phyloP scores from a whole-genome alignment of 768 basidiomycete genomes.

The Rhizopogon salebrosus region DNA sequence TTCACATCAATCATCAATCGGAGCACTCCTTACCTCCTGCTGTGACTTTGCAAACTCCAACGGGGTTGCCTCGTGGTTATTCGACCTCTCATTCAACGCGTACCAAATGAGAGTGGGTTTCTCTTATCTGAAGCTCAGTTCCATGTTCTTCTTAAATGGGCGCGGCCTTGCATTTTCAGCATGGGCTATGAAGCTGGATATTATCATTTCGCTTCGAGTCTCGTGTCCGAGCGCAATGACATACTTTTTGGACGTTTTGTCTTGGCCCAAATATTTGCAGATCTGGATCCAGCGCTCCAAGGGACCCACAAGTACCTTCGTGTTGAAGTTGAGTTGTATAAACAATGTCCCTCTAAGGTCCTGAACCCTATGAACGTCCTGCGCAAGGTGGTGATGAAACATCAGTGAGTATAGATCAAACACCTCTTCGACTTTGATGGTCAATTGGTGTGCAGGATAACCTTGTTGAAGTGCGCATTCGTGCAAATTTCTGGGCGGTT shows the following conservation, averaged over 20 bases:
- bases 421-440: neutral
- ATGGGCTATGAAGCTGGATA: neutral
- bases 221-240: neutral
- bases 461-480: conserved; percentile 23
- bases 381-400: neutral
- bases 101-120: too few relatives aligned
- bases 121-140: too few relatives aligned
- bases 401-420: neutral
- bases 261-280: neutral
- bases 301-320: neutral
- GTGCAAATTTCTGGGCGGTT: conserved; percentile 27
- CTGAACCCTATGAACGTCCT: neutral
- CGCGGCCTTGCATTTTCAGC: neutral
- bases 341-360: neutral
- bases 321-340: neutral
- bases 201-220: neutral
- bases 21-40: too few relatives aligned
- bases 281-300: neutral
- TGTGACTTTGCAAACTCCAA: too few relatives aligned
- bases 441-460: conserved; percentile 10
- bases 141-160: too few relatives aligned
- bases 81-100: too few relatives aligned
- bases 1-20: too few relatives aligned
- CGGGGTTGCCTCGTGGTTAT: too few relatives aligned
- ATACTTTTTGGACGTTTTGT: neutral